phyloP scores from a whole-genome alignment of 495 filamentous ascomycete genomes.

The Aspergillus kassunensis region DNA sequence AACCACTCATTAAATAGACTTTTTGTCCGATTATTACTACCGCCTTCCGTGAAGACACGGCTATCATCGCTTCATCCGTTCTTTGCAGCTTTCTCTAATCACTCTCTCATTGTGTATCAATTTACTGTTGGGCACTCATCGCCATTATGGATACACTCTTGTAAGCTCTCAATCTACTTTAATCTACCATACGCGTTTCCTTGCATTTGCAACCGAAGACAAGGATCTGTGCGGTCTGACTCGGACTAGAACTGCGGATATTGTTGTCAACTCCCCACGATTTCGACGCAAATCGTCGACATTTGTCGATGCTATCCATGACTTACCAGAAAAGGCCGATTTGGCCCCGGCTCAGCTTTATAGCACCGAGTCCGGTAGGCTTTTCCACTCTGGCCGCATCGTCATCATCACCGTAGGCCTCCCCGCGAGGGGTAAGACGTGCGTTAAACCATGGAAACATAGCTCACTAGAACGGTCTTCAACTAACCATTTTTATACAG shows the following conservation, averaged over 20 bases:
- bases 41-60: background rate
- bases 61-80: background rate
- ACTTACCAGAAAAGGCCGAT: conserved; percentile 76
- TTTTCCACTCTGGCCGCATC: conserved; percentile 96
- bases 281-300: conserved; percentile 86
- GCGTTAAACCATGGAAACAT: conserved; percentile 28
- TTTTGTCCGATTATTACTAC: background rate
- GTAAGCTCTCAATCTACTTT: conserved; percentile 46
- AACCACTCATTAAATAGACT: background rate
- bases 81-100: background rate
- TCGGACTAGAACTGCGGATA: conserved; percentile 66
- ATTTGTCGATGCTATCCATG: conserved; percentile 96
- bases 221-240: conserved; percentile 7
- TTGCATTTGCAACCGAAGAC: background rate
- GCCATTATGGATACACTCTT: conserved; percentile 71
- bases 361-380: conserved; percentile 91
- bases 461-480: conserved; percentile 6
- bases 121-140: background rate
- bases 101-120: conserved; percentile 1
- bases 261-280: conserved; percentile 79
- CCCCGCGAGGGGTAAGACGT: conserved; percentile 96
- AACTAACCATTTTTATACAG: conserved; percentile 35
- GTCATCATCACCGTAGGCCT: conserved; percentile 96
- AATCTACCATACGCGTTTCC: background rate
- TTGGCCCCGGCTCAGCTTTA: conserved; percentile 96